phyloP scores from a whole-genome alignment of 2,329 filamentous ascomycete species.

The Escovopsis sp. region DNA sequence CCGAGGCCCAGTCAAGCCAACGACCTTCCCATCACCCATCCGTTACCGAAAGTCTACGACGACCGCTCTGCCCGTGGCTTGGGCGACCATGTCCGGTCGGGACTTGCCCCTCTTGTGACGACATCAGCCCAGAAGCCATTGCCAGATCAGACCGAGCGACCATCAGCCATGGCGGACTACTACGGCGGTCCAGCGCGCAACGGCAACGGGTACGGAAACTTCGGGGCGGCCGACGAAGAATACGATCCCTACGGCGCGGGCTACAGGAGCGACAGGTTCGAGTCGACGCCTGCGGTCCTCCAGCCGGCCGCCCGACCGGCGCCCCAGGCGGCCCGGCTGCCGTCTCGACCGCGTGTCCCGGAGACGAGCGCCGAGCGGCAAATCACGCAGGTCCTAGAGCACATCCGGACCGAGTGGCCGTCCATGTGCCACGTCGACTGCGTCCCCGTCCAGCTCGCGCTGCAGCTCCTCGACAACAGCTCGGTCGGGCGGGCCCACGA shows the following conservation, averaged over 20 bases:
- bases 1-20: too few relatives aligned
- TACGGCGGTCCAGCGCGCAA: constrained; percentile 28
- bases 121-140: background rate
- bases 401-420: constrained; percentile 81
- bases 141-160: background rate
- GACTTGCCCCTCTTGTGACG: constrained; percentile 5
- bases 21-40: too few relatives aligned
- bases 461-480: constrained; percentile 87
- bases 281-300: constrained; percentile 14
- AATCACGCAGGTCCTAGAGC: constrained; percentile 54
- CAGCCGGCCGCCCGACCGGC: constrained; percentile 17
- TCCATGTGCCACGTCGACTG: constrained; percentile 82
- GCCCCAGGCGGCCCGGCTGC: constrained; percentile 16
- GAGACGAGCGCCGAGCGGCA: constrained; percentile 39
- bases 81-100: constrained; percentile 9
- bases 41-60: background rate
- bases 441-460: constrained; percentile 83
- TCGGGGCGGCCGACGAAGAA: constrained; percentile 26
- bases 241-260: constrained; percentile 26
- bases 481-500: constrained; percentile 85
- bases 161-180: constrained; percentile 33
- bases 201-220: constrained; percentile 30
- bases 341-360: constrained; percentile 22
- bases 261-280: constrained; percentile 29
- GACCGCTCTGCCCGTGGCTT: background rate